These are phyloP conservation scores for Globisporangium parvum DNA, from an alignment of 352 stramenopile species.

Conservation along the genomic window DNA sequence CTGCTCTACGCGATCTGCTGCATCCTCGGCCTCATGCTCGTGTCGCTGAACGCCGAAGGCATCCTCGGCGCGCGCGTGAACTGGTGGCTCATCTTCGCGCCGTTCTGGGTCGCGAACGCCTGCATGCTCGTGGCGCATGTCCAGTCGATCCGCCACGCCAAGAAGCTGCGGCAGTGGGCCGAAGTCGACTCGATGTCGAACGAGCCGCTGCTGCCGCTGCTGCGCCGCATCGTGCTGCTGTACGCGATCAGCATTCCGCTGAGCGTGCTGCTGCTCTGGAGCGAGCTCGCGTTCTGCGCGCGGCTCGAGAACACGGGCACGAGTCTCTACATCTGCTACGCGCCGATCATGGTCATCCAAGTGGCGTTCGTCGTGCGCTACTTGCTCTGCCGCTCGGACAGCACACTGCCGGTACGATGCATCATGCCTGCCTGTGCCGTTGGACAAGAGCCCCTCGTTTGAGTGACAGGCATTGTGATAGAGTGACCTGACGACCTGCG, in stretches of 20 bases:
- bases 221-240: constrained; percentile 68
- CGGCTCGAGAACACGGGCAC: constrained; percentile 51
- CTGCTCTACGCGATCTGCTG: constrained; percentile 75
- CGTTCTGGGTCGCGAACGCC: constrained; percentile 76
- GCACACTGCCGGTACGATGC: constrained; percentile 70
- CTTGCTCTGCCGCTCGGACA: constrained; percentile 72
- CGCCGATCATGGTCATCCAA: constrained; percentile 76
- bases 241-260: constrained; percentile 73
- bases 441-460: no score
- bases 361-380: constrained; percentile 76
- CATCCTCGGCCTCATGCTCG: constrained; percentile 56
- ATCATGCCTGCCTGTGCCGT: no score
- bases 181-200: constrained; percentile 80
- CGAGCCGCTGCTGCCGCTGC: constrained; percentile 68
- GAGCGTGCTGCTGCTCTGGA: constrained; percentile 70
- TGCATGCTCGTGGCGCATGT: constrained; percentile 56
- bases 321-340: constrained; percentile 75
- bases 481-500: constrained; percentile 1
- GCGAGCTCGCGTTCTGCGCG: constrained; percentile 76
- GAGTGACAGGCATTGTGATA: neutral
- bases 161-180: constrained; percentile 63
- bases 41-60: constrained; percentile 76
- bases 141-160: constrained; percentile 54
- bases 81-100: constrained; percentile 78
- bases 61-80: constrained; percentile 54